Evolutionary conservation across 441 rosid genomes (phyloP).

Genomic region (Brassica hybrid): DNA sequence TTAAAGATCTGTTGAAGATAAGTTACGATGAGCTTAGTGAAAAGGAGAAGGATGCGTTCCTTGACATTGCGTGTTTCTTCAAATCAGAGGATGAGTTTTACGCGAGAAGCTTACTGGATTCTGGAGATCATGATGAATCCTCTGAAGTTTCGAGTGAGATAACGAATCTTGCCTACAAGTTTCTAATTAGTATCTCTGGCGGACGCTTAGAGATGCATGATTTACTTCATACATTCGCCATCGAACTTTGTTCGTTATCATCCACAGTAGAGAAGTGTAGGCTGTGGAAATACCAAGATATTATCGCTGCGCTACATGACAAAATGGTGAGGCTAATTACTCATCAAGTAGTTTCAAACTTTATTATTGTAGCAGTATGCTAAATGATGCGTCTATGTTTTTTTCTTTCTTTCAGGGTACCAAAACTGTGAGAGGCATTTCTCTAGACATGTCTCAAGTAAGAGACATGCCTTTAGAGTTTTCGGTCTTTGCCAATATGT

Average conservation of each 20-base stretch:
- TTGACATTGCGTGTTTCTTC: constrained; percentile 3
- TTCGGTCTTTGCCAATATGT: background rate
- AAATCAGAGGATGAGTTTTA: constrained; percentile 13
- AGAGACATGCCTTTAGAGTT: background rate
- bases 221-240: background rate
- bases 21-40: constrained; percentile 10
- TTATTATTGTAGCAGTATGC: background rate
- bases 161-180: constrained; percentile 2
- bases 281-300: constrained; percentile 3
- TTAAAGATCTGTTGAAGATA: background rate
- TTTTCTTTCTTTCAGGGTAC: background rate
- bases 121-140: background rate
- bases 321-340: constrained; percentile 32
- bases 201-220: constrained; percentile 18
- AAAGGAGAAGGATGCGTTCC: constrained; percentile 8
- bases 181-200: background rate
- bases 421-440: constrained; percentile 19
- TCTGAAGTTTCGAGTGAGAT: constrained; percentile 4
- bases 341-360: background rate
- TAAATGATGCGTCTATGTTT: background rate
- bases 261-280: background rate
- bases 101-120: constrained; percentile 10
- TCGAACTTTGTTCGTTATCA: background rate
- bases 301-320: background rate
- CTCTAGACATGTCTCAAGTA: constrained; percentile 20